These are phyloP conservation scores for Emergomyces pasteurianus DNA, from an alignment of 2,329 filamentous ascomycete genomes.

Conservation along the genomic window DNA sequence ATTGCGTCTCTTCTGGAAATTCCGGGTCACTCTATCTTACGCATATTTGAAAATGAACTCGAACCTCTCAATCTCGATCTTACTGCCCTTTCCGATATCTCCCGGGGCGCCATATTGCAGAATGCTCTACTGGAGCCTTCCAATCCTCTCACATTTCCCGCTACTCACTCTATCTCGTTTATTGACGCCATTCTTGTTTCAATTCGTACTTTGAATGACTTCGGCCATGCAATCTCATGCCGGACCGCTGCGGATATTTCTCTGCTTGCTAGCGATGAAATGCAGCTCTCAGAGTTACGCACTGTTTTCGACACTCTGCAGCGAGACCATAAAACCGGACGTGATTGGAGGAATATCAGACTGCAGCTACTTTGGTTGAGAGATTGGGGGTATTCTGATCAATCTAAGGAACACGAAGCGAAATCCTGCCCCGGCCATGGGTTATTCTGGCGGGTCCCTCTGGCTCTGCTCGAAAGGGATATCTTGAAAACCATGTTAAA, in stretches of 20 bases:
- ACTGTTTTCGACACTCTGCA: slow-evolving; percentile 40
- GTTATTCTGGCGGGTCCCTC: slow-evolving; percentile 38
- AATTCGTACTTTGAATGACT: slow-evolving; percentile 25
- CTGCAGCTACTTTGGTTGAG: slow-evolving; percentile 48
- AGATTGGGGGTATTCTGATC: slow-evolving; percentile 39
- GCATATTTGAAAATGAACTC: slow-evolving; percentile 10
- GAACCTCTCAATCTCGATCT: slow-evolving; percentile 22
- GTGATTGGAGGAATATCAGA: slow-evolving; percentile 39
- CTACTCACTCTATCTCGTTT: slow-evolving; percentile 27
- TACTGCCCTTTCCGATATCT: slow-evolving; percentile 24
- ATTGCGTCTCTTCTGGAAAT: slow-evolving; percentile 41
- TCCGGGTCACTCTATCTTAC: slow-evolving; percentile 31
- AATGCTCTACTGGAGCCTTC: slow-evolving; percentile 27
- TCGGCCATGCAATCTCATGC: slow-evolving; percentile 27
- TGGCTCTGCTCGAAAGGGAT: slow-evolving; percentile 42
- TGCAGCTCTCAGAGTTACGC: slow-evolving; percentile 42
- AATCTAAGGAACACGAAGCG: slow-evolving; percentile 11
- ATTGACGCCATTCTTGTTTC: slow-evolving; percentile 31
- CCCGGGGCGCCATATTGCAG: slow-evolving; percentile 30
- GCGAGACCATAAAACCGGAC: slow-evolving; percentile 32
- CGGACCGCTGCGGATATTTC: slow-evolving; percentile 36
- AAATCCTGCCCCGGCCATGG: slow-evolving; percentile 28
- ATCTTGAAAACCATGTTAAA: slow-evolving; percentile 45
- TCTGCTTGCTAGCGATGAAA: slow-evolving; percentile 40
- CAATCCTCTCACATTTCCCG: slow-evolving; percentile 33